phyloP scores from a whole-genome alignment of 2,329 filamentous ascomycete species.

The Trichoderma sp. region DNA sequence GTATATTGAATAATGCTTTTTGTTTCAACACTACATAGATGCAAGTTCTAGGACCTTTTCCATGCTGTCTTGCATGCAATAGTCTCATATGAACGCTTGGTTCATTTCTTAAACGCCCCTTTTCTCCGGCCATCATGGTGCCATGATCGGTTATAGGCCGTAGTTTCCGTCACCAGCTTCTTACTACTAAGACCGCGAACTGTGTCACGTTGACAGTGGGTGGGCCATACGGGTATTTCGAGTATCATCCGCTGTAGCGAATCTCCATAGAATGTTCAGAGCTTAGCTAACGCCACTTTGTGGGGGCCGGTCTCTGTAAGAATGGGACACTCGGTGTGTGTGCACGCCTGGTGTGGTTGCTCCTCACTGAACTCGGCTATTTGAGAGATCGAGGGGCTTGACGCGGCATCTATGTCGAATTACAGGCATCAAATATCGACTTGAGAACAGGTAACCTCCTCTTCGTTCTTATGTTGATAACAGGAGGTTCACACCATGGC shows the following conservation, averaged over 20 bases:
- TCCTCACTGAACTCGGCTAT: slow-evolving; percentile 14
- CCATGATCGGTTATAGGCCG: background rate
- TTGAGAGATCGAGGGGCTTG: background rate
- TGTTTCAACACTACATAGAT: background rate
- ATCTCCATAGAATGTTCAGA: background rate
- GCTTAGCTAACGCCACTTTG: background rate
- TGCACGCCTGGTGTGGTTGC: background rate
- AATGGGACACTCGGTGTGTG: background rate
- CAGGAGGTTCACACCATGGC: background rate
- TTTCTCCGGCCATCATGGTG: background rate
- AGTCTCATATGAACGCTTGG: background rate
- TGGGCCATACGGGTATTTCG: background rate
- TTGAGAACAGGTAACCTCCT: background rate
- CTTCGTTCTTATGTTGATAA: background rate
- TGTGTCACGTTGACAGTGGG: slow-evolving; percentile 14
- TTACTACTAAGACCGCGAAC: background rate
- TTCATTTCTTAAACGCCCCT: too few relatives aligned
- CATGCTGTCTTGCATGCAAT: background rate
- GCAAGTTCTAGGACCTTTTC: too few relatives aligned
- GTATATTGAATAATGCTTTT: background rate
- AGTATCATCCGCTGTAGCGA: background rate
- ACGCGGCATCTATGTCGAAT: background rate
- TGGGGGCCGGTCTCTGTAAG: background rate
- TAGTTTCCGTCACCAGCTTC: background rate
- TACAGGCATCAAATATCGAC: background rate